phyloP scores from a whole-genome alignment of 495 filamentous ascomycete genomes.

The Cairneyella variabilis region DNA sequence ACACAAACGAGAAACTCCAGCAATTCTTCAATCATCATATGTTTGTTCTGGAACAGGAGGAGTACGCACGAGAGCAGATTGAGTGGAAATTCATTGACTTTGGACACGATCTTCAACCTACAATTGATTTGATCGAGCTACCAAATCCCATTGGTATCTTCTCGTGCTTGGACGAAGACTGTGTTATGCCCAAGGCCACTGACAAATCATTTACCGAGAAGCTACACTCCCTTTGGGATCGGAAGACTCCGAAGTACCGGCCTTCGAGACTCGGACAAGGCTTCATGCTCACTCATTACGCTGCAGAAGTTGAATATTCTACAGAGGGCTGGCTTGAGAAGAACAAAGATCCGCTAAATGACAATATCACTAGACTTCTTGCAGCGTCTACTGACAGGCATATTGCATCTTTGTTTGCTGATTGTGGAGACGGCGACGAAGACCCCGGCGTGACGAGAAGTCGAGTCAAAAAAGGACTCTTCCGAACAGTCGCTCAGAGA shows the following conservation, averaged over 20 bases:
- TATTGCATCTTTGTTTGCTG: slow-evolving; percentile 78
- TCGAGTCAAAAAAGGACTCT: slow-evolving; percentile 95
- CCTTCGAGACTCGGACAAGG: slow-evolving; percentile 84
- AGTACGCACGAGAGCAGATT: slow-evolving; percentile 96
- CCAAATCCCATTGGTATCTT: slow-evolving; percentile 98
- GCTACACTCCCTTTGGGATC: slow-evolving; percentile 92
- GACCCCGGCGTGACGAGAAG: slow-evolving; percentile 60
- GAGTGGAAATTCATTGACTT: slow-evolving; percentile 99
- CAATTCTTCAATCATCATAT: slow-evolving; percentile 99
- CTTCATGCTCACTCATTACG: slow-evolving; percentile 98
- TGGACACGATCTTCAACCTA: slow-evolving; percentile 93
- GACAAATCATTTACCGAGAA: slow-evolving; percentile 98
- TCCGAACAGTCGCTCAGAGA: slow-evolving; percentile 93
- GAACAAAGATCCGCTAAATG: slow-evolving; percentile 98
- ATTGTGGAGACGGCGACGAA: slow-evolving; percentile 75
- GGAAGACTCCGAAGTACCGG: slow-evolving; percentile 90
- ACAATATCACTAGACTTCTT: slow-evolving; percentile 88
- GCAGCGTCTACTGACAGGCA: slow-evolving; percentile 78
- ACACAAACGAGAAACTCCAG: slow-evolving; percentile 98
- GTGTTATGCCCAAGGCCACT: slow-evolving; percentile 98
- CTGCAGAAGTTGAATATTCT: slow-evolving; percentile 94
- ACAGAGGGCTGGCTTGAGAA: slow-evolving; percentile 97
- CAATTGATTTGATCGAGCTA: slow-evolving; percentile 94
- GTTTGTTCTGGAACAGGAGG: slow-evolving; percentile 99
- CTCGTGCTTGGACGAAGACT: slow-evolving; percentile 96